Evolutionary conservation across 1,284 basidiomycete genomes (phyloP).

Genomic region (Leccinum subspadiceum): DNA sequence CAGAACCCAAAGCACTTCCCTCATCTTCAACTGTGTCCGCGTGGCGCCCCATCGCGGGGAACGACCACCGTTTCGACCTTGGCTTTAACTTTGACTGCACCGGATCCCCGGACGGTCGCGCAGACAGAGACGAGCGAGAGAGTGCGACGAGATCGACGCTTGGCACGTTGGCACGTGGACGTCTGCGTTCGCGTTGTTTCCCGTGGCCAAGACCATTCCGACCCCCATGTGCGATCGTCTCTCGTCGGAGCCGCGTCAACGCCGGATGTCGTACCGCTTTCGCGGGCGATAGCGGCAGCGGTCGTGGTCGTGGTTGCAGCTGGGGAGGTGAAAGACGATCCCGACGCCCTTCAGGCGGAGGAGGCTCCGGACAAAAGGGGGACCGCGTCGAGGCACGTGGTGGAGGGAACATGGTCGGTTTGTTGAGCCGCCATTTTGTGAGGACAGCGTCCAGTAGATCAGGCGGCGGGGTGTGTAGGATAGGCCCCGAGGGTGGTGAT

Average conservation of each 20-base stretch:
- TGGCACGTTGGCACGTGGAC: conserved; percentile 10
- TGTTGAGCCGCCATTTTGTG: neutral
- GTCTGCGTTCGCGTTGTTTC: neutral
- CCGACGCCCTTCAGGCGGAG: neutral
- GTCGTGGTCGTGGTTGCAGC: neutral
- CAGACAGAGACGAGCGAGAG: conserved; percentile 20
- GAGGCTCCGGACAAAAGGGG: conserved; percentile 20
- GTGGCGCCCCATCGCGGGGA: conserved; percentile 14
- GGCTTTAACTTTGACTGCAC: neutral
- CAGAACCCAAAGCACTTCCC: neutral
- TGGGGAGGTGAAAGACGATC: neutral
- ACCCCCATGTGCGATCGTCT: conserved; percentile 10
- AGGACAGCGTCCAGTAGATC: neutral
- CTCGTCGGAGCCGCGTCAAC: conserved; percentile 15
- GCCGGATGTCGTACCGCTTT: conserved; percentile 13
- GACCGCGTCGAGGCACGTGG: conserved; percentile 23
- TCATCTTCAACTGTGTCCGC: neutral
- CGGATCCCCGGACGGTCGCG: conserved; percentile 10
- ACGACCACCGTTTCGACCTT: conserved; percentile 16
- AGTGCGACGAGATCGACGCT: conserved; percentile 24
- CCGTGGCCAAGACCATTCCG: neutral
- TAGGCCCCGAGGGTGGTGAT: neutral
- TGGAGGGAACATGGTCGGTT: conserved; percentile 13
- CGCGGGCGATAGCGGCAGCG: neutral
- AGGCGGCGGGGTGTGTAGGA: neutral